phyloP scores from a whole-genome alignment of 2,329 filamentous ascomycete species.

The Aspergillus sergii region DNA sequence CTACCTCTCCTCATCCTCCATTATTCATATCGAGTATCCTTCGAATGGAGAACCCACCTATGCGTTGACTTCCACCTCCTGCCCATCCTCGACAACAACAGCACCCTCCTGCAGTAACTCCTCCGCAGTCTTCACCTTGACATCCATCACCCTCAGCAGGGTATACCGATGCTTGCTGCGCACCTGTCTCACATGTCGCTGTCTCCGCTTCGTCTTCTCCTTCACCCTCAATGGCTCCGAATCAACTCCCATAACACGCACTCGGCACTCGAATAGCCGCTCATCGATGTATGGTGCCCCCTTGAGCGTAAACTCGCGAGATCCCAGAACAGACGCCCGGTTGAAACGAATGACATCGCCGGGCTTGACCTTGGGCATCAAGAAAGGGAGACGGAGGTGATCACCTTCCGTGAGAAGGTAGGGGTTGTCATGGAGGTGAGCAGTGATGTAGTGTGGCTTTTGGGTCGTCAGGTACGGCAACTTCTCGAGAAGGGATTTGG shows the following conservation, averaged over 20 bases:
- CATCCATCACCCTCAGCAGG: slow-evolving; percentile 78
- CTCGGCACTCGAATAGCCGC: slow-evolving; percentile 79
- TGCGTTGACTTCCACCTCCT: slow-evolving; percentile 29
- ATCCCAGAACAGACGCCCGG: slow-evolving; percentile 79
- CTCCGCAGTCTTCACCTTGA: slow-evolving; percentile 66
- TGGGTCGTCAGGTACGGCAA: slow-evolving; percentile 50
- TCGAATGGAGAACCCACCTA: slow-evolving; percentile 11
- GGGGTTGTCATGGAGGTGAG: slow-evolving; percentile 52
- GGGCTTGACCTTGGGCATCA: slow-evolving; percentile 72
- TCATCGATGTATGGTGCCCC: slow-evolving; percentile 82
- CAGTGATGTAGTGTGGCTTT: slow-evolving; percentile 50
- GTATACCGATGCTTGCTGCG: slow-evolving; percentile 92
- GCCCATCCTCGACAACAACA: slow-evolving; percentile 35
- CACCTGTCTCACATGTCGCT: slow-evolving; percentile 68
- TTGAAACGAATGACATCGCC: slow-evolving; percentile 89
- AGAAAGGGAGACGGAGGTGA: slow-evolving; percentile 74
- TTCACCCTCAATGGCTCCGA: slow-evolving; percentile 75
- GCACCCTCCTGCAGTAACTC: slow-evolving; percentile 52
- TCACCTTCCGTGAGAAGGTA: slow-evolving; percentile 65
- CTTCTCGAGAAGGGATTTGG: slow-evolving; percentile 43
- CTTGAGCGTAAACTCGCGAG: slow-evolving; percentile 86
- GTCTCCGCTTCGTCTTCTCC: slow-evolving; percentile 79
- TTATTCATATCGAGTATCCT: neutral
- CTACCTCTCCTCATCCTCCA: neutral
- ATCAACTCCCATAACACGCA: slow-evolving; percentile 82